Evolutionary conservation across 495 filamentous ascomycete genomes (phyloP).

Genomic region (Neurospora hispaniola): DNA sequence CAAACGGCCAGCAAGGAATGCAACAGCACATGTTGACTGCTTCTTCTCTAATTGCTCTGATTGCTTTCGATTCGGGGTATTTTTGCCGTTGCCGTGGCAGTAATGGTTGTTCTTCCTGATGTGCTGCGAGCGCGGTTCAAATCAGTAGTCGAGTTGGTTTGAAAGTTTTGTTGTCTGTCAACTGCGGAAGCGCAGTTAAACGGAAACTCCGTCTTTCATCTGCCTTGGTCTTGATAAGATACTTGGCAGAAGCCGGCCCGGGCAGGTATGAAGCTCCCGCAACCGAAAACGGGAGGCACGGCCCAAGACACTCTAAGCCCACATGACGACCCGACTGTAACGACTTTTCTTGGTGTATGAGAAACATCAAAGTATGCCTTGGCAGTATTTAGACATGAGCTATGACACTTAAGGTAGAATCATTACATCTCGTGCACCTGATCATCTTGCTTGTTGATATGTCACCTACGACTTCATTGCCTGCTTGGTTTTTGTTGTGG

Average conservation of each 20-base stretch:
- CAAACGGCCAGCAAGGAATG: slow-evolving; percentile 32
- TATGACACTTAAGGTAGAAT: neutral
- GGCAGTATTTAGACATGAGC: neutral
- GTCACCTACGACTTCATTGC: neutral
- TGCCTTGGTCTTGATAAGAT: neutral
- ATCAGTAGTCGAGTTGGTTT: neutral
- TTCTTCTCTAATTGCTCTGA: neutral
- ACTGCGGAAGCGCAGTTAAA: neutral
- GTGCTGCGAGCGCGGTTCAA: neutral
- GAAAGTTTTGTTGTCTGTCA: neutral
- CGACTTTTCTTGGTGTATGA: neutral
- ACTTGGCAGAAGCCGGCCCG: neutral
- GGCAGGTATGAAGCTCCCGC: neutral
- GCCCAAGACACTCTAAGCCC: neutral
- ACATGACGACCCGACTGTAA: neutral
- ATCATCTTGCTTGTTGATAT: neutral
- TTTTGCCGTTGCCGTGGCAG: neutral
- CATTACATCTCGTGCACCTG: neutral
- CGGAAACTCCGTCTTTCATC: neutral
- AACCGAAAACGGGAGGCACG: neutral
- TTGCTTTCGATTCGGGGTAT: neutral
- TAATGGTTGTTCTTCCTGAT: neutral
- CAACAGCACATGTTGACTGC: slow-evolving; percentile 10
- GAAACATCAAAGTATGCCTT: neutral
- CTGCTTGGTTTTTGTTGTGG: neutral